Evolutionary conservation across 2,329 filamentous ascomycete species (phyloP).

Genomic region (Sporothrix pallida): DNA sequence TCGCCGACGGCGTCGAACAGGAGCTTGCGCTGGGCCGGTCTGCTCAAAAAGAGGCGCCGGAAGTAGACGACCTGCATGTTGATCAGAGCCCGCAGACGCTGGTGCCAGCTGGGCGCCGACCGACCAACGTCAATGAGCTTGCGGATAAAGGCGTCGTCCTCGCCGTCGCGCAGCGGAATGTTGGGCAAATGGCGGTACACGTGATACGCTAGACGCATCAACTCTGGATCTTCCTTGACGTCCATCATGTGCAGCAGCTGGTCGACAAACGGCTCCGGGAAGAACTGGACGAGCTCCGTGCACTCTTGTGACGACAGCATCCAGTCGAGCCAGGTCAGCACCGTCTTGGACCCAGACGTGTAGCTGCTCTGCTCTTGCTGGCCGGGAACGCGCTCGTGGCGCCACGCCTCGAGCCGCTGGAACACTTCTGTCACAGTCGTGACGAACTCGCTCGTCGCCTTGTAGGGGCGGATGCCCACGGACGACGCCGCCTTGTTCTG

Average conservation of each 20-base stretch:
- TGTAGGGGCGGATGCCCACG: slow-evolving; percentile 83
- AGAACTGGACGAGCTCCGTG: slow-evolving; percentile 87
- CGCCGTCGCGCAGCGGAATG: slow-evolving; percentile 85
- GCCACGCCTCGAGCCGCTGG: slow-evolving; percentile 81
- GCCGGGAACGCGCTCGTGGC: slow-evolving; percentile 79
- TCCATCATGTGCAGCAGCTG: slow-evolving; percentile 99
- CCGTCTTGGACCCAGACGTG: slow-evolving; percentile 94
- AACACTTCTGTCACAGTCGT: slow-evolving; percentile 78
- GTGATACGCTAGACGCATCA: slow-evolving; percentile 92
- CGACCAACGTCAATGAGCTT: slow-evolving; percentile 87
- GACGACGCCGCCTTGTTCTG: slow-evolving; percentile 80
- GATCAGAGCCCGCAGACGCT: slow-evolving; percentile 89
- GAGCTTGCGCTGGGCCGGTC: slow-evolving; percentile 72
- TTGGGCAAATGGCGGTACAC: slow-evolving; percentile 97
- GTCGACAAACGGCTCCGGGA: slow-evolving; percentile 86
- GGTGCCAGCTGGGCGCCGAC: slow-evolving; percentile 88
- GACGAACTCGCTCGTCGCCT: slow-evolving; percentile 75
- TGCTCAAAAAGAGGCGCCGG: slow-evolving; percentile 88
- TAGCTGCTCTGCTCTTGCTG: slow-evolving; percentile 94
- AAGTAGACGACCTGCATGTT: slow-evolving; percentile 99
- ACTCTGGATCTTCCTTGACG: slow-evolving; percentile 95
- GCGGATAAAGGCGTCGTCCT: slow-evolving; percentile 83
- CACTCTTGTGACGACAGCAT: slow-evolving; percentile 92
- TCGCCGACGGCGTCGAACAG: slow-evolving; percentile 92
- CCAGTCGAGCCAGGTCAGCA: slow-evolving; percentile 91